Conservation (phyloP, 192 early-diverging fungal species). For the Coemansia sp. region DNA sequence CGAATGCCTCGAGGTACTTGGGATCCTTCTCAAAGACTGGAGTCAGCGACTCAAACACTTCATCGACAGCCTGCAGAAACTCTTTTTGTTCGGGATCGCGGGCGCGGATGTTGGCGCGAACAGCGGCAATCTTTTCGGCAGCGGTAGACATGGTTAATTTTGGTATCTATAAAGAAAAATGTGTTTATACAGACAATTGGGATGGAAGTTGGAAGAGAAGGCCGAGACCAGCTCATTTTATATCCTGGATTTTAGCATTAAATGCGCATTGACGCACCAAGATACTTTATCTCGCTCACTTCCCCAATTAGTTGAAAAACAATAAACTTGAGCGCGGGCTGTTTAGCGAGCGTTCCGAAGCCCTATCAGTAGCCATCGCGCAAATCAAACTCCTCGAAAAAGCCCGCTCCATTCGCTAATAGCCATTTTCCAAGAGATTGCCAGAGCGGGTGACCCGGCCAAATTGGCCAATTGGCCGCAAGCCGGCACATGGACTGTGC, state of each 20-base stretch:
- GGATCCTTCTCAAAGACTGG: slow-evolving; percentile 53
- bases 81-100: slow-evolving; percentile 52
- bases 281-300: too few relatives aligned
- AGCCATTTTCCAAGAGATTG: background rate
- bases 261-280: too few relatives aligned
- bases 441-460: too few relatives aligned
- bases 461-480: too few relatives aligned
- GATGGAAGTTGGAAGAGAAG: too few relatives aligned
- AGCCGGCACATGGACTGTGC: background rate
- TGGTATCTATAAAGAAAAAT: too few relatives aligned
- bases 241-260: too few relatives aligned
- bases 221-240: too few relatives aligned
- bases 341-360: too few relatives aligned
- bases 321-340: too few relatives aligned
- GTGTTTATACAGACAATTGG: too few relatives aligned
- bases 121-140: slow-evolving; percentile 36
- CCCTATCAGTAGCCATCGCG: slow-evolving; percentile 3
- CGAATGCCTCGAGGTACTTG: slow-evolving; percentile 49
- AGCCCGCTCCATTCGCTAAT: slow-evolving; percentile 1
- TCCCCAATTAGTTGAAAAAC: too few relatives aligned
- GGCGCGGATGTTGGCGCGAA: slow-evolving; percentile 35
- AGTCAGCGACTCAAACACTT: slow-evolving; percentile 52
- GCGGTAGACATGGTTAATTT: slow-evolving; percentile 29
- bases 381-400: slow-evolving; percentile 1
- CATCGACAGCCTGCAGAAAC: slow-evolving; percentile 55